Evolutionary conservation across 371 early-diverging fungal genomes (phyloP).

Genomic region (Mucor velutinosus): DNA sequence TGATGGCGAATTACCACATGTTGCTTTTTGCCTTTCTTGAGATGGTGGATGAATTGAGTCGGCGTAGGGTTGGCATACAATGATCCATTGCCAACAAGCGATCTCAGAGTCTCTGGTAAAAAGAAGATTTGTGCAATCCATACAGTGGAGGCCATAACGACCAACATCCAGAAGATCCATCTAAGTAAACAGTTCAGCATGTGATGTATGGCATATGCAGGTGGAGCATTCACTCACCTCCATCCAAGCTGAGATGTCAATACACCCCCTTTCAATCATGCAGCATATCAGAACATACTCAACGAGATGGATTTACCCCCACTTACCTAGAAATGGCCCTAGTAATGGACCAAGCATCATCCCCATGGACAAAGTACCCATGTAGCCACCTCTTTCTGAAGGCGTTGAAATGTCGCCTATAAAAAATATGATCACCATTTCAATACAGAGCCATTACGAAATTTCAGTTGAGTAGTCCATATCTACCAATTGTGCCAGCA

Average conservation of each 20-base stretch:
- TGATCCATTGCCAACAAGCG: conserved; percentile 49
- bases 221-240: conserved; percentile 5
- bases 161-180: conserved; percentile 43
- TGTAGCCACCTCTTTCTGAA: conserved; percentile 60
- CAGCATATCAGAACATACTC: background rate
- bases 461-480: background rate
- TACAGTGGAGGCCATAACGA: conserved; percentile 18
- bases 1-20: no score
- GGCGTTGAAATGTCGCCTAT: conserved; percentile 3
- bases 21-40: background rate
- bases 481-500: conserved; percentile 15
- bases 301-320: background rate
- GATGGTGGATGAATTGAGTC: conserved; percentile 14
- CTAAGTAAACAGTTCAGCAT: background rate
- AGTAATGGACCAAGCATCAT: conserved; percentile 48
- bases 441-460: conserved; percentile 1
- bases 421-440: background rate
- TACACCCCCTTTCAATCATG: conserved; percentile 9
- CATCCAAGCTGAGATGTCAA: conserved; percentile 14
- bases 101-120: conserved; percentile 49
- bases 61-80: conserved; percentile 47
- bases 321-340: conserved; percentile 41
- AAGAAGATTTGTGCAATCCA: conserved; percentile 23
- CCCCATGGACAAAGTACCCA: conserved; percentile 60
- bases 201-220: background rate